Base-by-base conservation (phyloP, 768 basidiomycete genomes). In the Cytidiella melzeri region DNA sequence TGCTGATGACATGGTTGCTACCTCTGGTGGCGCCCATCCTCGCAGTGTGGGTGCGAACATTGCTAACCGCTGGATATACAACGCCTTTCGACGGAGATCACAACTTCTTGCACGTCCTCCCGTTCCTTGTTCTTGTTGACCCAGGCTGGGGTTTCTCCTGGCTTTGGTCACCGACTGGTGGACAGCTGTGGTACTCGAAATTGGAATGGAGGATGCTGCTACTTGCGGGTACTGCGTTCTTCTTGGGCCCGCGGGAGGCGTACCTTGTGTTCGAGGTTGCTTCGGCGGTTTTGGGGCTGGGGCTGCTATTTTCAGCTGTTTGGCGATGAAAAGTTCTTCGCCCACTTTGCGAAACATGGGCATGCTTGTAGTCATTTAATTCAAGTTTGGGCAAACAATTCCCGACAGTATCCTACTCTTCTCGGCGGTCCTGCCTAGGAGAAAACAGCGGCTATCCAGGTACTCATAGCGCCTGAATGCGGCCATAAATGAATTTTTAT, bases 31-130 rank as follows among this genome's bases (percentile, higher is more conserved):
- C 81, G 2, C 84, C 90, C 0, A 83, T 86, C 5, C 70, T 97
- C 21, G 84, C 79, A 1, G 92, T 95, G 2, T 97, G 94, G 94
- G 85, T 84, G 2, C 79, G 92, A 43, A 94, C 92, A 34, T 69
- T 95, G 10, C 74, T 79, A 30, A 87, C 87, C 0, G 87, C 90
- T 9, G 87, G 88, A 1, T 76, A 81, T 52, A 83, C 78, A n/a
- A 83, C 83, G 4, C 87, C 87, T 2, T 94, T 92, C 64, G 77
- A 83, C 38, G 83, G 87, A 0, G 92, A 94, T 61, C 90, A 92
- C 60, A 77, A 79, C 60, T 76, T 85, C 53, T 56, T 84, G 39
- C 77, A 77, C 41, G 78, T 81, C 21, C 74, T 74, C 1, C 86
- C 85, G 5, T 83, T 80, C 61, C 65, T 88, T 11, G 57, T 83